These are phyloP conservation scores for Elasticomyces elasticus DNA, from an alignment of 495 filamentous ascomycete genomes.

Conservation along the genomic window DNA sequence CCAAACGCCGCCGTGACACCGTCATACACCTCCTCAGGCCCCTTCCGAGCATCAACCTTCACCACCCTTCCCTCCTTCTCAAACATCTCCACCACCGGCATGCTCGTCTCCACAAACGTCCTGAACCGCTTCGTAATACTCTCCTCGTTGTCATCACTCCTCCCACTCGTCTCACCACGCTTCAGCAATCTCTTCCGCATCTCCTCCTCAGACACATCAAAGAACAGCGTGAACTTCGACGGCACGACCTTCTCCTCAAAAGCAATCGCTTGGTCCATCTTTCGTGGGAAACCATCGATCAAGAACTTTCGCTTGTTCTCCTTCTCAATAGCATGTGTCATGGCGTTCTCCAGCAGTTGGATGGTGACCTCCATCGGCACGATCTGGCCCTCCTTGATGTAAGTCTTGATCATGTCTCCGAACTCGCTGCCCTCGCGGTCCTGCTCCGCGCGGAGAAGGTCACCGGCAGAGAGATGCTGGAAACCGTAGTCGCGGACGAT, in stretches of 20 bases:
- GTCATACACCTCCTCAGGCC: conserved; percentile 65
- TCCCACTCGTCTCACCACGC: conserved; percentile 81
- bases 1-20: conserved; percentile 49
- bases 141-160: conserved; percentile 88
- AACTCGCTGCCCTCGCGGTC: conserved; percentile 73
- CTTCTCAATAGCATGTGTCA: conserved; percentile 52
- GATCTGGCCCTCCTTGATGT: conserved; percentile 88
- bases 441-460: conserved; percentile 90
- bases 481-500: conserved; percentile 87
- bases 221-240: conserved; percentile 75
- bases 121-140: conserved; percentile 91
- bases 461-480: conserved; percentile 83
- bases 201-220: conserved; percentile 78
- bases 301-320: conserved; percentile 55
- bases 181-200: conserved; percentile 77
- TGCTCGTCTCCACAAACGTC: conserved; percentile 86
- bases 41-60: conserved; percentile 56
- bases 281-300: conserved; percentile 89
- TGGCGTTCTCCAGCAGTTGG: conserved; percentile 81
- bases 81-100: conserved; percentile 89
- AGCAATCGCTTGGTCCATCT: conserved; percentile 89
- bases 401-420: conserved; percentile 76
- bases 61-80: conserved; percentile 68
- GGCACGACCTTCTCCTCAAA: conserved; percentile 86
- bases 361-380: conserved; percentile 99